Base-by-base conservation (phyloP, 2,329 filamentous ascomycete species). In the Fusarium vanettenii region DNA sequence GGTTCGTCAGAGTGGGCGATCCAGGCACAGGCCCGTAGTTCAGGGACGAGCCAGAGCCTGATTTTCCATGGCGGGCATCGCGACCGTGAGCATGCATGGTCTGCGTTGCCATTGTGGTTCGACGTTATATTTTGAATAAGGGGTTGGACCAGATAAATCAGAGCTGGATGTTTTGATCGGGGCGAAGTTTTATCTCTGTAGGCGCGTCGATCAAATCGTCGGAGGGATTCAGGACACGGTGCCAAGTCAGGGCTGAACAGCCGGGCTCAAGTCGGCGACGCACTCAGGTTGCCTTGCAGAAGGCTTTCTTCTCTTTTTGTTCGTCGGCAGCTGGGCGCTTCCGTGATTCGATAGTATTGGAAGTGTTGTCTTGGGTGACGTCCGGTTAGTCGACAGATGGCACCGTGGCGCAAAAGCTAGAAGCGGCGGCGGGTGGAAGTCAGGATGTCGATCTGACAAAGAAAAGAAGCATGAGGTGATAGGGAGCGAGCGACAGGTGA, bases 1-100 rank as follows among this genome's bases (percentile, higher is more conserved):
- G 95, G 82, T 98, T 97, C 66, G 95, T 97, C 79, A 98, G 86
- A 3, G 95, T 97, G 56, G 95, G 95, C 69, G 94, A 97, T 14
- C 91, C 91, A 73, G 93, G 92, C 67, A 87, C 83, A 52, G 87
- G 80, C 20, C 85, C 82, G 76, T 89, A 87, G 39, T 82, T 80
- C 72, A 81, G 70, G 39, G 78, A 78, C 52, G 72, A 66, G 71
- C 77, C 66, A 60, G 74, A 66, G 74, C 78, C 66, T 22, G 73
- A 74, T 45, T 74, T 74, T 59, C 80, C 78, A 62, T 81, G 80
- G 67, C 78, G 76, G 72, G 75, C 70, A 66, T 81, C 76, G 69
- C 75, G 78, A 75, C 75, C 76, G 64, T 75, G 76, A 63, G 72
- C 66, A 60, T 74, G 67, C 56, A 76, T 66, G 56, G 79, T 69